Base-by-base conservation (phyloP, 192 early-diverging fungal genomes). In the Entrophospora sp. region DNA sequence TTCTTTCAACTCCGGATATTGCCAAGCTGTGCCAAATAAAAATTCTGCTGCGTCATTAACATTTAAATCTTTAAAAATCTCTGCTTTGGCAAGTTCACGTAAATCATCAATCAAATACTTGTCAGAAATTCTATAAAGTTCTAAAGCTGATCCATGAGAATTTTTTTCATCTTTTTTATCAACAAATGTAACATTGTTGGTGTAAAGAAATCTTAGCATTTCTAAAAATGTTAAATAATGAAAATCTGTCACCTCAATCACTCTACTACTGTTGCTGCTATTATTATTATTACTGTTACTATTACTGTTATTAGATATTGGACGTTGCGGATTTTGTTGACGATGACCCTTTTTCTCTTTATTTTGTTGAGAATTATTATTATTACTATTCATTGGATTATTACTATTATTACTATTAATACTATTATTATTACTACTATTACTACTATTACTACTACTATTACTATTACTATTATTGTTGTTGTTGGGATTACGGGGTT, bases 161-260 rank as follows among this genome's bases (percentile, higher is more conserved):
- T 37, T 12, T 31, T 53, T 25, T 16, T 61, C 59, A 8, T 61
- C 59, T 27, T 32, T 61, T 30, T 44, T 61, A 16, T 59, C 56
- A n/a, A 28, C 31, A 43, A 55, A 66, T 24, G 36, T 55, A 4
- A 53, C 64, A 5, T 35, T 28, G 22, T 53, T 42, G 25, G 64
- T 66, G 46, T 66, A 66, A 20, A 66, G 51, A 20, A 66, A 66
- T 22, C 64, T 34, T 28, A 66, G 37, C 64, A 66, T 66, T 32
- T 53, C 51, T 37, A 66, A 31, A 55, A 66, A 66, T n/a, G 64
- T 66, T 53, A 42, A 18, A 31, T 55, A 22, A 43, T 56, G 51
- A 38, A 55, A 66, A 55, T 66, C 64, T n/a, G 64, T 42, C 7
- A 66, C 37, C 37, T 66, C 64, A 28, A 66, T 64, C 5, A 53